Conservation (phyloP, 139 green algal species). For the Protoeuglena noctilucae region DNA sequence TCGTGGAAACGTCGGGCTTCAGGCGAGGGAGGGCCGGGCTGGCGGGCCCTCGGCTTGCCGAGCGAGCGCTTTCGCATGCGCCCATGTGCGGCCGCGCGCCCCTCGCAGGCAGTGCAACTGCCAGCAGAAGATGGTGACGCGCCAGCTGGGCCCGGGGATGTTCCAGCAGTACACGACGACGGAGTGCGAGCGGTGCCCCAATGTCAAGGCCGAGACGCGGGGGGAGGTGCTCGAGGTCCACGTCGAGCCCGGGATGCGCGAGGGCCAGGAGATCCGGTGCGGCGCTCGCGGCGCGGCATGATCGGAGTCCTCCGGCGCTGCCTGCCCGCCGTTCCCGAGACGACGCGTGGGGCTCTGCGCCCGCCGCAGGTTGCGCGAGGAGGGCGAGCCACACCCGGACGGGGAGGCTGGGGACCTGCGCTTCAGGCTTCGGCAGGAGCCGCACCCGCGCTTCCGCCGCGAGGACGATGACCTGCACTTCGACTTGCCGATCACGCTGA, state of each 20-base stretch:
- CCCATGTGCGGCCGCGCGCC: too few relatives aligned
- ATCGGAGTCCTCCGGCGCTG: too few relatives aligned
- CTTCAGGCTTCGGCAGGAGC: slow-evolving; percentile 22
- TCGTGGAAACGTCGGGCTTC: too few relatives aligned
- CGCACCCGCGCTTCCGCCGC: slow-evolving; percentile 38
- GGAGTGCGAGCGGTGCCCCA: slow-evolving; percentile 81
- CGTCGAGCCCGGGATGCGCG: slow-evolving; percentile 78
- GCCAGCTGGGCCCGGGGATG: slow-evolving; percentile 92
- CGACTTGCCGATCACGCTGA: slow-evolving; percentile 53
- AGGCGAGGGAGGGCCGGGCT: too few relatives aligned
- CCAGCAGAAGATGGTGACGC: slow-evolving; percentile 78
- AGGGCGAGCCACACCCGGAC: slow-evolving; percentile 82
- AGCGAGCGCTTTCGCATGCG: too few relatives aligned
- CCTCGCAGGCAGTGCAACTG: slow-evolving; percentile 93
- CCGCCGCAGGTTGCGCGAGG: too few relatives aligned
- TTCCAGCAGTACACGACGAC: slow-evolving; percentile 88
- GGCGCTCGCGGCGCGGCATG: too few relatives aligned
- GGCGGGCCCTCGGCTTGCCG: too few relatives aligned
- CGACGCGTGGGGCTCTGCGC: too few relatives aligned
- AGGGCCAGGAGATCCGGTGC: slow-evolving; percentile 32
- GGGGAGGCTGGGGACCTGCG: slow-evolving; percentile 89
- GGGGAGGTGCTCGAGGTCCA: slow-evolving; percentile 56
- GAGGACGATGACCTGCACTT: slow-evolving; percentile 44
- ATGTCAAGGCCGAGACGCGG: slow-evolving; percentile 70
- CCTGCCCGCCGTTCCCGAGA: too few relatives aligned